phyloP scores from a whole-genome alignment of 2,329 filamentous ascomycete species.

The Fusarium acutatum region DNA sequence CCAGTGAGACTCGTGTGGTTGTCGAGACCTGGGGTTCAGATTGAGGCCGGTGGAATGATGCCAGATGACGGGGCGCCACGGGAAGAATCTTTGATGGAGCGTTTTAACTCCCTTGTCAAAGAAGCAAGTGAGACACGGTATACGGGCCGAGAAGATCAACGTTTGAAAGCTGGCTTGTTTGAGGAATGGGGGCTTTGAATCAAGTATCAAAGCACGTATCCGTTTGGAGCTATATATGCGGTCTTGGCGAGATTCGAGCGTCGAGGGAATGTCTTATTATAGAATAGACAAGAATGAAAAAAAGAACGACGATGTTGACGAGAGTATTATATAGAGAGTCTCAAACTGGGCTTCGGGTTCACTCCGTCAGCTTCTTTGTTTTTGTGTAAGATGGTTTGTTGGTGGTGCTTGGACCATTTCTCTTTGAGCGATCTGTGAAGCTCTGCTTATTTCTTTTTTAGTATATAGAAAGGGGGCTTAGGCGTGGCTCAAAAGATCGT shows the following conservation, averaged over 20 bases:
- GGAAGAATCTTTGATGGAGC: constrained; percentile 20
- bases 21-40: constrained; percentile 18
- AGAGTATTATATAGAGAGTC: not conserved
- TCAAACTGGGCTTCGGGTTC: not conserved
- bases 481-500: not conserved
- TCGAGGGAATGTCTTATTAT: not conserved
- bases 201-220: not conserved
- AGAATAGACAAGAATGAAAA: not conserved
- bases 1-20: not conserved
- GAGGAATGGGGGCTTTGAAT: constrained; percentile 31
- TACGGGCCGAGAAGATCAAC: constrained; percentile 32
- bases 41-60: constrained; percentile 21
- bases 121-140: constrained; percentile 26
- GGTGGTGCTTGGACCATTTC: constrained; percentile 29
- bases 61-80: constrained; percentile 18
- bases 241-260: not conserved
- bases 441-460: not conserved
- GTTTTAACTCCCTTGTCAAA: constrained; percentile 5
- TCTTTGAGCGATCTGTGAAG: constrained; percentile 16
- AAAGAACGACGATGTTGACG: not conserved
- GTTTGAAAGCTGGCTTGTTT: constrained; percentile 4
- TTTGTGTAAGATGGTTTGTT: constrained; percentile 18
- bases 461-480: not conserved
- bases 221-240: not conserved
- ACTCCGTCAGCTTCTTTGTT: constrained; percentile 6